Evolutionary conservation across 2,329 filamentous ascomycete species (phyloP).

Genomic region (Arachnomyces sp.): DNA sequence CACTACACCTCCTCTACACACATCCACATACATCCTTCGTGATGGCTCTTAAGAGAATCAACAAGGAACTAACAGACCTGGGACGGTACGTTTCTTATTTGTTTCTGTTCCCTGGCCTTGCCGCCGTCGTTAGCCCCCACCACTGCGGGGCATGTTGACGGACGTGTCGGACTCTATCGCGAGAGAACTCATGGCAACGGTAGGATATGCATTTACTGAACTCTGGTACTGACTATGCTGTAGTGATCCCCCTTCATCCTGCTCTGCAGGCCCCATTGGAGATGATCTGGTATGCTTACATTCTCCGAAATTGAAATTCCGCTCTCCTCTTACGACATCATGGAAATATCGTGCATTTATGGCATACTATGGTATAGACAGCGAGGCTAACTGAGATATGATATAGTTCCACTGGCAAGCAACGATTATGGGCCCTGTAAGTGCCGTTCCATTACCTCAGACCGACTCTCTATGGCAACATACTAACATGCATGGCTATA

Average conservation of each 20-base stretch:
- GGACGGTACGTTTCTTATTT: constrained; percentile 37
- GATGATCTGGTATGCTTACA: constrained; percentile 82
- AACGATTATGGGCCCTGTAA: constrained; percentile 98
- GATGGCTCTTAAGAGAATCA: constrained; percentile 48
- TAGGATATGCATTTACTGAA: not conserved
- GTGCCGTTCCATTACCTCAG: constrained; percentile 35
- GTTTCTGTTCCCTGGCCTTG: constrained; percentile 7
- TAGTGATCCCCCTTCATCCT: constrained; percentile 96
- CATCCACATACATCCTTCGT: constrained; percentile 13
- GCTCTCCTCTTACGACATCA: no score
- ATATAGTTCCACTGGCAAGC: constrained; percentile 98
- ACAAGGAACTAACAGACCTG: constrained; percentile 47
- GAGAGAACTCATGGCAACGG: not conserved
- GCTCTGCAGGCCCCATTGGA: constrained; percentile 92
- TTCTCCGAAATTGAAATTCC: constrained; percentile 17
- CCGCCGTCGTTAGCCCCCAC: constrained; percentile 7
- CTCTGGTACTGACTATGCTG: constrained; percentile 14
- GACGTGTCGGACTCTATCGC: not conserved
- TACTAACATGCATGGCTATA: constrained; percentile 6
- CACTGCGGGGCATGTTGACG: not conserved
- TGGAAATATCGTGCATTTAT: constrained; percentile 9
- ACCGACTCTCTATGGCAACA: not conserved
- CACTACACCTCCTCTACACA: constrained; percentile 2
- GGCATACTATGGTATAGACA: constrained; percentile 6
- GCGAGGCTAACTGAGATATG: constrained; percentile 25